Percentiles rank a stretch among this genome's conserved stretches.
Evolutionary conservation across 768 basidiomycete species (phyloP).

Genomic region (Rhodosporidiobolus odoratus): DNA sequence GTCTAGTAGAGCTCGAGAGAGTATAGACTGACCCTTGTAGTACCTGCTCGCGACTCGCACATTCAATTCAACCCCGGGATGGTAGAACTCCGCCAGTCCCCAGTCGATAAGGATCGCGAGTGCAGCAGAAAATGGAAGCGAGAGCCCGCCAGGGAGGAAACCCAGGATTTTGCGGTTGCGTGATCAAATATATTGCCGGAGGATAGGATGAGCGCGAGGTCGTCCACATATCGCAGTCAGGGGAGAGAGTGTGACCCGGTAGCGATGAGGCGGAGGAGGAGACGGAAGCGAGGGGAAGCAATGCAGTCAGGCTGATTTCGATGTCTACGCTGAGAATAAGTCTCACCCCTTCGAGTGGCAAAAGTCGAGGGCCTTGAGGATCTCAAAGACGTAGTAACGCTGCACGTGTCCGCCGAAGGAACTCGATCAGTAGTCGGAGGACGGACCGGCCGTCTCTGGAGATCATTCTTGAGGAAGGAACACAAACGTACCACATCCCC

Average conservation of each 20-base stretch:
- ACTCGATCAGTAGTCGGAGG: no score
- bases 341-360: conserved; percentile 98
- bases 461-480: not conserved
- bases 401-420: not conserved
- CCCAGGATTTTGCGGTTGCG: no score
- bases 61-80: conserved; percentile 95
- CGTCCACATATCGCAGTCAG: no score
- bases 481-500: conserved; percentile 60
- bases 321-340: no score
- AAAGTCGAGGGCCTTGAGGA: conserved; percentile 94
- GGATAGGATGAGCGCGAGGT: no score
- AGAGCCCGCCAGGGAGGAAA: no score
- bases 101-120: conserved; percentile 97
- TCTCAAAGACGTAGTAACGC: conserved; percentile 91
- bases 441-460: no score
- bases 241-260: no score
- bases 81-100: conserved; percentile 98
- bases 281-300: conserved; percentile 44
- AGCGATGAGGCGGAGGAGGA: not conserved
- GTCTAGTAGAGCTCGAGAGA: no score
- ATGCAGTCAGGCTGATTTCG: no score
- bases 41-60: conserved; percentile 95
- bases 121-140: no score
- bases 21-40: conserved; percentile 69
- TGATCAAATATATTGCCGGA: no score